Base-by-base conservation (phyloP, 768 basidiomycete genomes). In the Leucocoprinus leucothites region DNA sequence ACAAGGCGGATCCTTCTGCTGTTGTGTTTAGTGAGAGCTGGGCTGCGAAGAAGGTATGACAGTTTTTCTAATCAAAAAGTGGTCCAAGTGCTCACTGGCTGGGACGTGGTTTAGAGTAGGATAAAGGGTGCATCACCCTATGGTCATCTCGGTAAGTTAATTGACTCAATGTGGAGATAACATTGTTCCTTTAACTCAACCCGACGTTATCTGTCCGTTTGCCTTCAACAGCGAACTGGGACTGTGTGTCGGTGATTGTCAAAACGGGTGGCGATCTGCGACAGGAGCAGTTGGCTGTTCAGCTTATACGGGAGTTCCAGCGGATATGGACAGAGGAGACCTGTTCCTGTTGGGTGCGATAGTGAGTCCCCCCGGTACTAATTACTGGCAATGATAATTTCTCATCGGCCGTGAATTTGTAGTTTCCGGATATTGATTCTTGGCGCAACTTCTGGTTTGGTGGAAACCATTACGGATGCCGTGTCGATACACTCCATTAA, bases 401-500 rank as follows among this genome's bases (percentile, higher is more conserved):
- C 45, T 44, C 16, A 28, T 11, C 22, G 2, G 34, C n/a, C 28
- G 16, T 21, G 48, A 41, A 13, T 38, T 22, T 46, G 4, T 62
- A 97, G 95, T 71, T 98, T 98, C 80, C 87, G 92, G 3, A 99
- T 99, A 57, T 71, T 98, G 56, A 96, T 98, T 58, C 97, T 94
- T 1, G 94, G 95, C 4, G 91, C 89, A 44, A 83, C 83, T 2
- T 98, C 97, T 11, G 97, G 95, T 21, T 71, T 99, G 48, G 93
- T 99, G 0, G 97, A 99, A 72, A 99, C 97, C 0, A 98, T 99
- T 60, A 98, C 94, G 3, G 97, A 99, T 62, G 91, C 96, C 0
- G 94, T 98, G 0, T 98, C 97, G 3, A 93, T 99, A 61, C 97
- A 99, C 67, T 98, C 97, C 1, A 97, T 99, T 69, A 99, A 99